Evolutionary conservation across 345 rosid species (phyloP).

Genomic region (Euphorbia tirucalli): DNA sequence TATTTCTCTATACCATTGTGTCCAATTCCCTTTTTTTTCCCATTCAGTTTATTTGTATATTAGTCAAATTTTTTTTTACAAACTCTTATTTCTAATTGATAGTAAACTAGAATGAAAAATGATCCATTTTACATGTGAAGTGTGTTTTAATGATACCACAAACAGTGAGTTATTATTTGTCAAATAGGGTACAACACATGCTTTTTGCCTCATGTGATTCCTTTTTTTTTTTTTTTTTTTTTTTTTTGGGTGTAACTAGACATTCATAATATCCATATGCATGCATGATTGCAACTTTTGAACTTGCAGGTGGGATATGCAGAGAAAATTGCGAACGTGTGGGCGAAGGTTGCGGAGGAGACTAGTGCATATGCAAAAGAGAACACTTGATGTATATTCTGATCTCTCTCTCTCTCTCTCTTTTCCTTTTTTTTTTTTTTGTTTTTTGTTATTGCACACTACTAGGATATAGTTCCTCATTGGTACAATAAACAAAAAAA

Average conservation of each 20-base stretch:
- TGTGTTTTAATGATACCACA: no score
- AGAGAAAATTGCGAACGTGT: slow-evolving; percentile 84
- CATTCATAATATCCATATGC: not conserved
- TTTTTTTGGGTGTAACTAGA: not conserved
- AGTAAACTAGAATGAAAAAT: not conserved
- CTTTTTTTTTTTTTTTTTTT: no score
- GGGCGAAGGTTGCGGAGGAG: slow-evolving; percentile 91
- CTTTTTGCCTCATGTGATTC: not conserved
- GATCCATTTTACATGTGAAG: not conserved
- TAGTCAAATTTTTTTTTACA: not conserved
- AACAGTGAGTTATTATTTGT: not conserved
- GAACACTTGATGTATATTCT: slow-evolving; percentile 48
- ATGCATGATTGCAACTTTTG: not conserved
- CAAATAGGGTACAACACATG: not conserved
- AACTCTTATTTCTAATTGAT: no score
- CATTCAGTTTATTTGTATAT: not conserved
- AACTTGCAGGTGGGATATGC: slow-evolving; percentile 82
- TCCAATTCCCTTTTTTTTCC: not conserved
- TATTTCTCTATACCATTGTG: not conserved
- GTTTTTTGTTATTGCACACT: slow-evolving; percentile 11
- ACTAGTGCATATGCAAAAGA: slow-evolving; percentile 65
- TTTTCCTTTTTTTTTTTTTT: slow-evolving; percentile 14
- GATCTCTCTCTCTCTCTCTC: slow-evolving; percentile 4
- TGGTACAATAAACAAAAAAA: slow-evolving; percentile 13
- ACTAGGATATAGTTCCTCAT: slow-evolving; percentile 5